Evolutionary conservation across 108 stramenopile species (phyloP).

Genomic region (Halocafeteria seosinensis): DNA sequence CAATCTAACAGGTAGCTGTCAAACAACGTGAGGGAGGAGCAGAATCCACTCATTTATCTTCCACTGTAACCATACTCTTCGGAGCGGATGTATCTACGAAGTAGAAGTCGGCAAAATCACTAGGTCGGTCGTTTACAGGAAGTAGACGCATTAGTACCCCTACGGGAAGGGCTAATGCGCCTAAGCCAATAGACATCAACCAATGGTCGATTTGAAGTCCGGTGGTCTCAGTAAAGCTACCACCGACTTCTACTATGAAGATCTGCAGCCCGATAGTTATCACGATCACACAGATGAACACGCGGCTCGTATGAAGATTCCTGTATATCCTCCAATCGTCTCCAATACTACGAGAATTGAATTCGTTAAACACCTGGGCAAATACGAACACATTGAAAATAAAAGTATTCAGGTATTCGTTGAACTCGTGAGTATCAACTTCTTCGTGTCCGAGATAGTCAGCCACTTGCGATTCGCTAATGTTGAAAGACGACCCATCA

Average conservation of each 20-base stretch:
- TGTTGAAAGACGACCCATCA: slow-evolving; percentile 48
- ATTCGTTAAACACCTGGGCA: slow-evolving; percentile 88
- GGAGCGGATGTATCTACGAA: no score
- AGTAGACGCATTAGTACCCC: slow-evolving; percentile 18
- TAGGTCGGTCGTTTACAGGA: no score
- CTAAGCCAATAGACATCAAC: slow-evolving; percentile 39
- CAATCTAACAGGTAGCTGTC: no score
- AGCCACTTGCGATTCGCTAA: slow-evolving; percentile 16
- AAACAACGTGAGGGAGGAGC: no score
- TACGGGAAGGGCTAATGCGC: slow-evolving; percentile 49
- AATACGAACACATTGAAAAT: slow-evolving; percentile 94
- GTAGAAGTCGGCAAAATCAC: no score
- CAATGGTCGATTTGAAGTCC: slow-evolving; percentile 46
- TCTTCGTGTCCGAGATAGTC: background rate
- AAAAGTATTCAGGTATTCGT: slow-evolving; percentile 49
- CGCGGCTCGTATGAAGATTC: slow-evolving; percentile 50
- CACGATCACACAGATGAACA: slow-evolving; percentile 60
- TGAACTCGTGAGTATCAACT: background rate
- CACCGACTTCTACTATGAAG: slow-evolving; percentile 71
- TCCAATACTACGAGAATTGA: slow-evolving; percentile 65
- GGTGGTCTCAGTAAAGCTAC: slow-evolving; percentile 44
- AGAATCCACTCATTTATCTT: no score
- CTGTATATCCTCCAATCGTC: slow-evolving; percentile 49
- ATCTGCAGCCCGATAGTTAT: slow-evolving; percentile 59
- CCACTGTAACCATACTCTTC: no score